Evolutionary conservation across 331 rosid genomes (phyloP).

Genomic region (Cydonia oblonga): DNA sequence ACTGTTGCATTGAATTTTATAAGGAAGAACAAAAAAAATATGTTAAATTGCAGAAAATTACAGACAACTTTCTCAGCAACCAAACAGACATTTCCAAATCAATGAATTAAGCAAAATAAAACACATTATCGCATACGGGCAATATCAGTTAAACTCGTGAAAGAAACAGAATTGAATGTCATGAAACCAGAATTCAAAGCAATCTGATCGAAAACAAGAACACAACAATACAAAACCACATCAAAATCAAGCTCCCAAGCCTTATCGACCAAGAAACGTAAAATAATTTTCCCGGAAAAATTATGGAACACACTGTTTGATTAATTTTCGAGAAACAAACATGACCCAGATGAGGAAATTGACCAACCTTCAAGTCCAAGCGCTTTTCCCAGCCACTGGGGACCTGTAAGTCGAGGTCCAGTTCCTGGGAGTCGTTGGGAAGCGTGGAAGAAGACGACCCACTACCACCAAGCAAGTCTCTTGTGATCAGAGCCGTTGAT

Average conservation of each 20-base stretch:
- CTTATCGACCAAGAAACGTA: not conserved
- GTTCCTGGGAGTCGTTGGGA: slow-evolving; percentile 54
- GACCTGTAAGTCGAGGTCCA: slow-evolving; percentile 94
- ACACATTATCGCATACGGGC: not conserved
- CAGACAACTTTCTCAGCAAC: slow-evolving; percentile 3
- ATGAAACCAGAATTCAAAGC: not conserved
- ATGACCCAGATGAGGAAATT: not conserved
- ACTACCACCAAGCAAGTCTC: slow-evolving; percentile 79
- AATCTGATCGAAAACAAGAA: not conserved
- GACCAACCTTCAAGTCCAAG: slow-evolving; percentile 74
- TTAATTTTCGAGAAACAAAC: slow-evolving; percentile 20
- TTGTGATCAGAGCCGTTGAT: slow-evolving; percentile 69
- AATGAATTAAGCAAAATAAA: not conserved
- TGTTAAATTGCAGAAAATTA: not conserved
- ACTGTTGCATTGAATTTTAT: slow-evolving; percentile 26
- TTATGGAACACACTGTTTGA: not conserved
- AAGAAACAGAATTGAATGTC: not conserved
- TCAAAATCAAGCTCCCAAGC: not conserved
- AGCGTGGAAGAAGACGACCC: slow-evolving; percentile 18
- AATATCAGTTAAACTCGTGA: not conserved
- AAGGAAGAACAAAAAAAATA: not conserved
- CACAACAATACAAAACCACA: not conserved
- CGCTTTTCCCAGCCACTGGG: slow-evolving; percentile 90
- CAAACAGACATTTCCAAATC: slow-evolving; percentile 8
- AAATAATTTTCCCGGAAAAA: not conserved